These are phyloP conservation scores for Naganishia antarctica DNA, from an alignment of 768 basidiomycete species.

Conservation along the genomic window DNA sequence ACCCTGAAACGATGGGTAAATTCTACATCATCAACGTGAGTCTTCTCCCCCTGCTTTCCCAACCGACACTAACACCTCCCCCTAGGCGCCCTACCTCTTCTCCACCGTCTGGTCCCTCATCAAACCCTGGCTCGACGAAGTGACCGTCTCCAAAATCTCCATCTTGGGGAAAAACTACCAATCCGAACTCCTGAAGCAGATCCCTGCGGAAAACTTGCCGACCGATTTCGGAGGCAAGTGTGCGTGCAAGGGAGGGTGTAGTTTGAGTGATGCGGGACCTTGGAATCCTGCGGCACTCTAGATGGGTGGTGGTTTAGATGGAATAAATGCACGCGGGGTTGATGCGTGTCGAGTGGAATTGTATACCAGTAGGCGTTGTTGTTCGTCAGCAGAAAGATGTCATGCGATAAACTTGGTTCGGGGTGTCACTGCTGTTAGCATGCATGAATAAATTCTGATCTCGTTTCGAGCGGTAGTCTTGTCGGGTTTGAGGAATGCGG, in stretches of 20 bases:
- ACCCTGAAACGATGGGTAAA: constrained; percentile 68
- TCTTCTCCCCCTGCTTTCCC: not conserved
- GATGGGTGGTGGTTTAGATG: not conserved
- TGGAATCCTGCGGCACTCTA: constrained; percentile 58
- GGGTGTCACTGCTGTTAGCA: no score
- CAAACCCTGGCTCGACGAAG: constrained; percentile 90
- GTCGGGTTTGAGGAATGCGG: no score
- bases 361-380: constrained; percentile 5
- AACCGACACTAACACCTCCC: not conserved
- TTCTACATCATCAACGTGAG: constrained; percentile 75
- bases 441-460: no score
- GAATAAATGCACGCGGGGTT: not conserved
- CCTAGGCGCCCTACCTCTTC: constrained; percentile 75
- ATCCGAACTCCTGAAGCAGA: constrained; percentile 71
- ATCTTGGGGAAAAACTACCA: constrained; percentile 75
- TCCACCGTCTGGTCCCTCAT: constrained; percentile 78
- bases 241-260: constrained; percentile 72
- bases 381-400: not conserved
- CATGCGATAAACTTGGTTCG: not conserved
- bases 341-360: not conserved
- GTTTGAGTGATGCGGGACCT: constrained; percentile 81
- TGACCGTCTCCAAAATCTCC: constrained; percentile 89
- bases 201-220: constrained; percentile 76
- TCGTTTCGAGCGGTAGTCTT: no score
- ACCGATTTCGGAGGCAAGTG: constrained; percentile 79